Percentiles rank a stretch among this genome's conserved stretches.
phyloP scores from a whole-genome alignment of 1,139 yeast species.

The Geotrichum histeridarum region DNA sequence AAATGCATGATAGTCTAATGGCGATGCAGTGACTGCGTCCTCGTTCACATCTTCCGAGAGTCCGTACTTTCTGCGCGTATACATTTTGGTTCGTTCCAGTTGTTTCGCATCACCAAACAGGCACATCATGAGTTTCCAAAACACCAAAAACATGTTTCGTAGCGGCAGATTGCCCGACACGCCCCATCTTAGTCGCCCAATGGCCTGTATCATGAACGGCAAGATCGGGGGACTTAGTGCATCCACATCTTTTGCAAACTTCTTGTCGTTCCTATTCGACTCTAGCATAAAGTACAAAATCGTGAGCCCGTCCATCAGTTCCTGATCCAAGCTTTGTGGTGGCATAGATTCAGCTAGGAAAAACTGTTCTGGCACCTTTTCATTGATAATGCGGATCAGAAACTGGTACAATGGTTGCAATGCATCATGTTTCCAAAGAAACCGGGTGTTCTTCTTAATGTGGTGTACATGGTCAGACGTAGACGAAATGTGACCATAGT shows the following conservation, averaged over 20 bases:
- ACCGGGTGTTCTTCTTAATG: conserved; percentile 34
- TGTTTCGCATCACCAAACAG: conserved; percentile 58
- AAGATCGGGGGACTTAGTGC: conserved; percentile 40
- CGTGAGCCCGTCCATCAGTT: conserved; percentile 47
- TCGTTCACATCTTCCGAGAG: conserved; percentile 35
- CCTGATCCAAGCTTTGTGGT: conserved; percentile 23
- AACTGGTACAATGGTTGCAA: conserved; percentile 24
- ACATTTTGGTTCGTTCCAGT: conserved; percentile 47
- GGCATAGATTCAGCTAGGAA: not conserved
- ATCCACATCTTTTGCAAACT: conserved; percentile 31
- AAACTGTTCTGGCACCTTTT: conserved; percentile 22
- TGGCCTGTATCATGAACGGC: conserved; percentile 44
- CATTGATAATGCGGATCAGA: conserved; percentile 20
- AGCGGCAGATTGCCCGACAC: conserved; percentile 31
- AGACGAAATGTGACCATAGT: conserved; percentile 35
- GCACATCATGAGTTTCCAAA: conserved; percentile 57
- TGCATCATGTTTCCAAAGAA: conserved; percentile 27
- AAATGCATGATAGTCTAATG: conserved; percentile 71
- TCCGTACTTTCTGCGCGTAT: conserved; percentile 43
- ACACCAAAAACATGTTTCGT: conserved; percentile 46
- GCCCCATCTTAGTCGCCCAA: conserved; percentile 68
- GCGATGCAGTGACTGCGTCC: conserved; percentile 50
- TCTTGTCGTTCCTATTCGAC: conserved; percentile 31
- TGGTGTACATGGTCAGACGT: conserved; percentile 39
- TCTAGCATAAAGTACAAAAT: conserved; percentile 48